Conservation (phyloP, 1,139 yeast genomes). For the Candida sojae region DNA sequence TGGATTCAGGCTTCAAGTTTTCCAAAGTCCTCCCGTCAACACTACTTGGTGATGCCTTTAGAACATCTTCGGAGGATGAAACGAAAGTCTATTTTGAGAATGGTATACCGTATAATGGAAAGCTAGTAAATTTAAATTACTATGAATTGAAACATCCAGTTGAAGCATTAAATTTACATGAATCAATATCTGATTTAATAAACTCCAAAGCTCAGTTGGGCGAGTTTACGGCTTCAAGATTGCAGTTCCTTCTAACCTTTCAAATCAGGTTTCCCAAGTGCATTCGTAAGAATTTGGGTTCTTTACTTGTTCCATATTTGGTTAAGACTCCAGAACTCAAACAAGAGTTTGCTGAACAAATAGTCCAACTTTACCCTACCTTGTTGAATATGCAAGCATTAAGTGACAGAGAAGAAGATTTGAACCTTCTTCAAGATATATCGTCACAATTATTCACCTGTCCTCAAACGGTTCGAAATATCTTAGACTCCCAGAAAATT, state of each 20-base stretch:
- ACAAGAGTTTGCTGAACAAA: slow-evolving; percentile 50
- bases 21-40: slow-evolving; percentile 28
- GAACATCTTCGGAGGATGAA: slow-evolving; percentile 12
- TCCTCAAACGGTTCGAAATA: slow-evolving; percentile 52
- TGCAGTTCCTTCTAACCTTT: slow-evolving; percentile 54
- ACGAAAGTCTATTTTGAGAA: slow-evolving; percentile 27
- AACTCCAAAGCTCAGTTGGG: slow-evolving; percentile 4
- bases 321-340: slow-evolving; percentile 51
- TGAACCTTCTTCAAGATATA: slow-evolving; percentile 54
- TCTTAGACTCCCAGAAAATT: slow-evolving; percentile 39
- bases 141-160: slow-evolving; percentile 12
- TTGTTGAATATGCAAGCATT: slow-evolving; percentile 47
- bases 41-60: slow-evolving; percentile 9
- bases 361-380: slow-evolving; percentile 56
- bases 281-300: slow-evolving; percentile 47
- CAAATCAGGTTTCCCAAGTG: slow-evolving; percentile 58
- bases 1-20: slow-evolving; percentile 29
- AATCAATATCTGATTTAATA: slow-evolving; percentile 7
- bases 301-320: slow-evolving; percentile 53
- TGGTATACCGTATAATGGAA: slow-evolving; percentile 32
- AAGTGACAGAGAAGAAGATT: slow-evolving; percentile 66
- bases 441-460: slow-evolving; percentile 67
- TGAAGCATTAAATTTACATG: slow-evolving; percentile 5
- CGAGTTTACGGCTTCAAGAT: slow-evolving; percentile 35
- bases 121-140: slow-evolving; percentile 23